phyloP scores from a whole-genome alignment of 345 rosid species.

The Gossypium anomalum region DNA sequence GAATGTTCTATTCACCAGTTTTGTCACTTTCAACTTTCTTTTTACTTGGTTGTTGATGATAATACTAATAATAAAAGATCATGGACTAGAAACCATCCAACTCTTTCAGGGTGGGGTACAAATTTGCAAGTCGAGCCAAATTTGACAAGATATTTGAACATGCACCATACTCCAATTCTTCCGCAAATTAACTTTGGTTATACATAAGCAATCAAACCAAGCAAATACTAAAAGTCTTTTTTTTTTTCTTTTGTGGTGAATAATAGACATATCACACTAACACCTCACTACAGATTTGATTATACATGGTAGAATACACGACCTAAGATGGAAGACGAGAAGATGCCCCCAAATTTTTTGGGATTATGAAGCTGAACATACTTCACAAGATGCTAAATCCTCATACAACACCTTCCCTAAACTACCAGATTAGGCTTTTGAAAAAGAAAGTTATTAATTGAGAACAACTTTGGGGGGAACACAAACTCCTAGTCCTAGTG shows the following conservation, averaged over 20 bases:
- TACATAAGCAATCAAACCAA: background rate
- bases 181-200: background rate
- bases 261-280: background rate
- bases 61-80: background rate
- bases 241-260: background rate
- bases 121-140: background rate
- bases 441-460: conserved; percentile 14
- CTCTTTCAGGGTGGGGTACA: background rate
- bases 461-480: conserved; percentile 32
- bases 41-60: too few species aligned
- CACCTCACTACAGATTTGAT: conserved; percentile 5
- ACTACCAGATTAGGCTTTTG: conserved; percentile 15
- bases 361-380: conserved; percentile 22
- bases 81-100: background rate
- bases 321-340: conserved; percentile 14
- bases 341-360: conserved; percentile 13
- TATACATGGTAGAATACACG: conserved; percentile 19
- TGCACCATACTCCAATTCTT: background rate
- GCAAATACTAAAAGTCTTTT: background rate
- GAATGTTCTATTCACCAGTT: background rate
- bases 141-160: background rate
- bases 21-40: background rate
- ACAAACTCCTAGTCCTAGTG: conserved; percentile 15
- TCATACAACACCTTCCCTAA: conserved; percentile 18
- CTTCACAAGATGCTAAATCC: conserved; percentile 17